These are phyloP conservation scores for Pythium myriotylum DNA, from an alignment of 352 stramenopile species.

Conservation along the genomic window DNA sequence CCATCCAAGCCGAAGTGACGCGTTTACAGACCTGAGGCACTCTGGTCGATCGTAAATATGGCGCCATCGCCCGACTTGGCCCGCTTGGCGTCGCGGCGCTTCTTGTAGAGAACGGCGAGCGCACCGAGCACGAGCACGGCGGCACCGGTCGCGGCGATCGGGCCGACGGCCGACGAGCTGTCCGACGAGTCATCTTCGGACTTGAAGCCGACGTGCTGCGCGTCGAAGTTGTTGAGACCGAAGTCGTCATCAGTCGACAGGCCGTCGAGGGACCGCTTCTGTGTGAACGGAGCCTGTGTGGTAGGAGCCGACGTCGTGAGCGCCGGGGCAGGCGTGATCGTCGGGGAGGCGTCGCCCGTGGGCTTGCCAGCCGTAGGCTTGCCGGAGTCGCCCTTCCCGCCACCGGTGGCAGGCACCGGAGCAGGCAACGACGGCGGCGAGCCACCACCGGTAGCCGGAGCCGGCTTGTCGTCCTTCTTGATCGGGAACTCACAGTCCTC, in stretches of 20 bases:
- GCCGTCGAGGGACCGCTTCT: slow-evolving; percentile 2
- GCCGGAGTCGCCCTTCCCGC: slow-evolving; percentile 13
- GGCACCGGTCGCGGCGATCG: slow-evolving; percentile 36
- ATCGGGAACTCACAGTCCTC: slow-evolving; percentile 24
- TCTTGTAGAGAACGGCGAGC: slow-evolving; percentile 62
- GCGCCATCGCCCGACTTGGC: slow-evolving; percentile 48
- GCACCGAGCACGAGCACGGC: slow-evolving; percentile 53
- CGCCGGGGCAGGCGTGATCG: slow-evolving; percentile 11
- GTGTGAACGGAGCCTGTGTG: slow-evolving; percentile 16
- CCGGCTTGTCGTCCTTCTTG: slow-evolving; percentile 1
- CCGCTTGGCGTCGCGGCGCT: slow-evolving; percentile 60
- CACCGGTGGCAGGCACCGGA: not conserved
- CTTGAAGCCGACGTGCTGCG: slow-evolving; percentile 44
- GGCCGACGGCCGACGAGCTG: slow-evolving; percentile 12
- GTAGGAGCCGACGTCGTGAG: slow-evolving; percentile 17
- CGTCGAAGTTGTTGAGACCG: slow-evolving; percentile 31
- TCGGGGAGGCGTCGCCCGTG: not conserved
- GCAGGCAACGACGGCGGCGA: slow-evolving; percentile 6
- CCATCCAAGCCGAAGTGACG: slow-evolving; percentile 3
- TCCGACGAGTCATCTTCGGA: slow-evolving; percentile 27
- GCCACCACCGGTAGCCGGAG: not conserved
- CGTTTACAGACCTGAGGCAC: slow-evolving; percentile 65
- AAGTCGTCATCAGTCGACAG: not conserved
- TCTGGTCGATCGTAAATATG: slow-evolving; percentile 83
- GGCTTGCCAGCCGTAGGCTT: slow-evolving; percentile 20